Evolutionary conservation across 1,284 basidiomycete species (phyloP).

Genomic region (Leccinum fuscescens): DNA sequence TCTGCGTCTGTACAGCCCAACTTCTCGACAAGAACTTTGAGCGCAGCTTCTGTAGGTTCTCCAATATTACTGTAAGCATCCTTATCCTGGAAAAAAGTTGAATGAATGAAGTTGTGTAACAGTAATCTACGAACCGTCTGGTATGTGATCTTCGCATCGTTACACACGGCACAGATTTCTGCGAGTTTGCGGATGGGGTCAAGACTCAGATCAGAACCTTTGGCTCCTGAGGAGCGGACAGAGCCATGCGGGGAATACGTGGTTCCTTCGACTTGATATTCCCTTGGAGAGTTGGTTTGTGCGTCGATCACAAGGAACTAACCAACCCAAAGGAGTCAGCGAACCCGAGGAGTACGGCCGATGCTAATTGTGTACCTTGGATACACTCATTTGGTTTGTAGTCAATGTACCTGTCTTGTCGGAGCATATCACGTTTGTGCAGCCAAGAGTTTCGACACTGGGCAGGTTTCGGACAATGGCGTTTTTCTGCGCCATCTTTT

Average conservation of each 20-base stretch:
- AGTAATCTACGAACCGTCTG: conserved; percentile 54
- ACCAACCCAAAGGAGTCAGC: conserved; percentile 9
- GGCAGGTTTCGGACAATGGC: conserved; percentile 94
- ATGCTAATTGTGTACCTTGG: conserved; percentile 53
- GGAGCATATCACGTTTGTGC: conserved; percentile 95
- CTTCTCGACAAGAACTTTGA: conserved; percentile 93
- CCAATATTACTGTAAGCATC: conserved; percentile 82
- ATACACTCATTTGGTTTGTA: conserved; percentile 95
- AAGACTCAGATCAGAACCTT: conserved; percentile 59
- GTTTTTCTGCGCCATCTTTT: conserved; percentile 98
- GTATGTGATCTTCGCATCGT: conserved; percentile 90
- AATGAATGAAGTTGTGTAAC: conserved; percentile 7
- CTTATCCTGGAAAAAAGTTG: conserved; percentile 59
- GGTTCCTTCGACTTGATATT: conserved; percentile 84
- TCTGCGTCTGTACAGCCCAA: conserved; percentile 60
- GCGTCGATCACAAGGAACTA: conserved; percentile 77
- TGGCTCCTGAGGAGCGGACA: conserved; percentile 65
- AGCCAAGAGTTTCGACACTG: conserved; percentile 94
- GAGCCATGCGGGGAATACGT: conserved; percentile 85
- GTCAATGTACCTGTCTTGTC: conserved; percentile 97
- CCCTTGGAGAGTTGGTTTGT: conserved; percentile 50
- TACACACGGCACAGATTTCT: conserved; percentile 89
- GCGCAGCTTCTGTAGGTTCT: conserved; percentile 95
- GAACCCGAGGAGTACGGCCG: neutral
- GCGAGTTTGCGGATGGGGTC: conserved; percentile 80